These are phyloP conservation scores for Taphrina flavorubra DNA, from an alignment of 1,139 yeast genomes.

Conservation along the genomic window DNA sequence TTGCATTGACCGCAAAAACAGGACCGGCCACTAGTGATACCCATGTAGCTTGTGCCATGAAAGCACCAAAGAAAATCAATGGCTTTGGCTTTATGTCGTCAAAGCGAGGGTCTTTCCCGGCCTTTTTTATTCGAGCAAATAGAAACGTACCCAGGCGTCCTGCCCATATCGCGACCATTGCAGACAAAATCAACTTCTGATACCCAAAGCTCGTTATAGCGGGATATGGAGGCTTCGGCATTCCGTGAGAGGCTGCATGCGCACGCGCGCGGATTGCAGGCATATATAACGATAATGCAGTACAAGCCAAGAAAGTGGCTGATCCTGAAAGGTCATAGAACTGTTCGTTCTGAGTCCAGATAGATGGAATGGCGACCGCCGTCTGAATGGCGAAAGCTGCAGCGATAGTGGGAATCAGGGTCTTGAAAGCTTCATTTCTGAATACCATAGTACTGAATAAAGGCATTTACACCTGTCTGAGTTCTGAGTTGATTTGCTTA, in stretches of 20 bases:
- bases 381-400: constrained; percentile 35
- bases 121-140: constrained; percentile 27
- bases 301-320: constrained; percentile 27
- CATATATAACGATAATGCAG: constrained; percentile 31
- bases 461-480: constrained; percentile 14
- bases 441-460: constrained; percentile 25
- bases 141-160: constrained; percentile 36
- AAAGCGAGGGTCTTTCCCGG: constrained; percentile 39
- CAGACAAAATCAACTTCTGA: constrained; percentile 28
- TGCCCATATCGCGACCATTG: constrained; percentile 38
- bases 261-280: constrained; percentile 36
- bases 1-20: constrained; percentile 36
- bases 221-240: constrained; percentile 31
- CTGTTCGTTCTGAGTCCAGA: constrained; percentile 33
- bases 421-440: constrained; percentile 31
- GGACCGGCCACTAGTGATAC: constrained; percentile 40
- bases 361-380: constrained; percentile 37
- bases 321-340: constrained; percentile 39
- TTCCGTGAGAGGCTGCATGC: constrained; percentile 22
- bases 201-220: constrained; percentile 15
- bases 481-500: too few relatives aligned
- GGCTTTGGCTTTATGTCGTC: constrained; percentile 39
- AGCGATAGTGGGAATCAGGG: constrained; percentile 32
- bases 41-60: constrained; percentile 41
- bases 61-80: constrained; percentile 32